Base-by-base conservation (phyloP, 495 filamentous ascomycete species). In the Hypoxylon intermedium region DNA sequence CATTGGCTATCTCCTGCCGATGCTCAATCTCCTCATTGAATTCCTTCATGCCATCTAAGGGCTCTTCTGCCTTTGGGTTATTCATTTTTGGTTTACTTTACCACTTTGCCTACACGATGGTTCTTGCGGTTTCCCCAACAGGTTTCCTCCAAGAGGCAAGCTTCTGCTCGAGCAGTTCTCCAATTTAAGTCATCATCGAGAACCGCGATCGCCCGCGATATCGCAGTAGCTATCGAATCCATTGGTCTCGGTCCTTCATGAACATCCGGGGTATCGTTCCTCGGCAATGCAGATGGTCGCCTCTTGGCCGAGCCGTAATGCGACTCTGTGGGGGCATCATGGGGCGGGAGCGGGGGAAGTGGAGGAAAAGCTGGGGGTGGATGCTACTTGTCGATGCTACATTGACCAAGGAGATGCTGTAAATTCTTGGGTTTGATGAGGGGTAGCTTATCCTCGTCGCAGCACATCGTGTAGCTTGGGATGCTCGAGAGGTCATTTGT, bases 81-180 rank as follows among this genome's bases (percentile, higher is more conserved):
- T 55, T 34, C 58, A 60, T 66, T 19, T 55, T 28, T 20, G 13
- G n/a, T n/a, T n/a, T n/a, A n/a, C n/a, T n/a, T n/a, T n/a, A n/a
- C 6, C 28, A 44, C 2, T 9, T 1, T 33, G 3, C 26, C 18
- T 13, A 18, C 23, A 21, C 15, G 15, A 13, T 9, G 23, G 19
- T 0, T n/a, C 7, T 28, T 12, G 23, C 41, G 13, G 26, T 16
- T 28, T 30, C 13, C 16, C 31, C 28, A 41, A 3, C 19, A 15
- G 9, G 6, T 19, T 43, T 7, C 34, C 15, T 43, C 19, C 5
- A 6, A 31, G 36, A 34, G 24, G 9, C 20, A 18, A 5, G 31
- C 50, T 34, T 11, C 23, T 3, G 49, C 49, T 44, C 49, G 12
- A 36, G 40, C 26, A n/a, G 9, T 12, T 6, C 9, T n/a, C 11